phyloP scores from a whole-genome alignment of 306 rosid species.

The Pachyrhizus erosus region DNA sequence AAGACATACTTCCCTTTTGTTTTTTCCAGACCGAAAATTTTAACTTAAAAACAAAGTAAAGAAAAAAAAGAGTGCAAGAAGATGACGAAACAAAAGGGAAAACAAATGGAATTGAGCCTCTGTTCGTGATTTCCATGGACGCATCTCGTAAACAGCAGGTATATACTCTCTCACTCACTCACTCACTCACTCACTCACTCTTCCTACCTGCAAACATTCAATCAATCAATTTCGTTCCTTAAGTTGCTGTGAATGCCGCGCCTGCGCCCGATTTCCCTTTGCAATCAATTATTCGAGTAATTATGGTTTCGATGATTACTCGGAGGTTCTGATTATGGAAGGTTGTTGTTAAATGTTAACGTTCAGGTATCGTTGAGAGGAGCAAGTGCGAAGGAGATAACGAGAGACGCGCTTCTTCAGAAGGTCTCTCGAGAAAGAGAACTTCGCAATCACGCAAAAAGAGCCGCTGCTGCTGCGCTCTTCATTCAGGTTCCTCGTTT shows the following conservation, averaged over 20 bases:
- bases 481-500: slow-evolving; percentile 73
- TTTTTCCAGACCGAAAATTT: background rate
- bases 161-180: background rate
- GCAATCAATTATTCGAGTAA: background rate
- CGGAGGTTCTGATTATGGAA: background rate
- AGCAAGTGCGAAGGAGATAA: slow-evolving; percentile 93
- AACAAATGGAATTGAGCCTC: slow-evolving; percentile 33
- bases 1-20: background rate
- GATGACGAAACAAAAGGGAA: background rate
- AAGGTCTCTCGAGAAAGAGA: slow-evolving; percentile 88
- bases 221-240: background rate
- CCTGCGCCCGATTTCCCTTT: background rate
- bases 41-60: background rate
- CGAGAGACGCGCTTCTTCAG: slow-evolving; percentile 90
- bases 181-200: no score
- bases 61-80: background rate
- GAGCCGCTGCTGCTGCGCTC: slow-evolving; percentile 84
- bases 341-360: background rate
- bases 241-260: background rate
- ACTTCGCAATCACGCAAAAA: slow-evolving; percentile 81
- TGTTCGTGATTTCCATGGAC: slow-evolving; percentile 58
- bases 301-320: background rate
- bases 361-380: slow-evolving; percentile 91
- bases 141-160: slow-evolving; percentile 75
- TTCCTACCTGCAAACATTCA: background rate